These are phyloP conservation scores for Citrullus amarus DNA, from an alignment of 306 rosid genomes.

Conservation along the genomic window DNA sequence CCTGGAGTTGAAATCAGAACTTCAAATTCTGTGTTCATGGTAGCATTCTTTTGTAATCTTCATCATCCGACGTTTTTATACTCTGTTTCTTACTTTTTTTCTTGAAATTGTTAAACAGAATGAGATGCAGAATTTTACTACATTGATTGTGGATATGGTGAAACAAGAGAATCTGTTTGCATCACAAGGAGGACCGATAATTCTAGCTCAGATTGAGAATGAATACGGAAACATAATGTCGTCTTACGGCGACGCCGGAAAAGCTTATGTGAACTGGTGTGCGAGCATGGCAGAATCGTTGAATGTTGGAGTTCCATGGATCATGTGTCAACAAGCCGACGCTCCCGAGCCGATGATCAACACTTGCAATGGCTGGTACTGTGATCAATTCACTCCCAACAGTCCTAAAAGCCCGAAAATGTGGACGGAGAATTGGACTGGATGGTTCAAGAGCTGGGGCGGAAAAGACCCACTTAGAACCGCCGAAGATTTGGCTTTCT, in stretches of 20 bases:
- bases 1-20: slow-evolving; percentile 41
- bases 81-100: background rate
- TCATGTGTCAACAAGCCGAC: slow-evolving; percentile 40
- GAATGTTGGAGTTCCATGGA: slow-evolving; percentile 47
- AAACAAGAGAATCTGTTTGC: slow-evolving; percentile 42
- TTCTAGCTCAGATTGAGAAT: slow-evolving; percentile 45
- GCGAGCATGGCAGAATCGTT: slow-evolving; percentile 36
- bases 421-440: slow-evolving; percentile 62
- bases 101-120: slow-evolving; percentile 13
- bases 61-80: background rate
- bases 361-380: slow-evolving; percentile 56
- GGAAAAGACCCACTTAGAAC: slow-evolving; percentile 41
- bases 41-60: background rate
- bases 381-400: slow-evolving; percentile 32
- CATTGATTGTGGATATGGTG: slow-evolving; percentile 37
- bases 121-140: slow-evolving; percentile 45
- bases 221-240: slow-evolving; percentile 41
- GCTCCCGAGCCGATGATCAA: slow-evolving; percentile 52
- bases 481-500: slow-evolving; percentile 43
- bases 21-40: slow-evolving; percentile 32
- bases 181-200: slow-evolving; percentile 45
- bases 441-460: slow-evolving; percentile 63
- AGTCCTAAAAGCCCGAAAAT: slow-evolving; percentile 41
- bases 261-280: slow-evolving; percentile 39
- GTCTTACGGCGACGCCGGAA: slow-evolving; percentile 39